A percentile compares a stretch with the other conserved stretches of the same genome.
phyloP scores from a whole-genome alignment of 805 yeast species.

The Monosporozyma aerobia region DNA sequence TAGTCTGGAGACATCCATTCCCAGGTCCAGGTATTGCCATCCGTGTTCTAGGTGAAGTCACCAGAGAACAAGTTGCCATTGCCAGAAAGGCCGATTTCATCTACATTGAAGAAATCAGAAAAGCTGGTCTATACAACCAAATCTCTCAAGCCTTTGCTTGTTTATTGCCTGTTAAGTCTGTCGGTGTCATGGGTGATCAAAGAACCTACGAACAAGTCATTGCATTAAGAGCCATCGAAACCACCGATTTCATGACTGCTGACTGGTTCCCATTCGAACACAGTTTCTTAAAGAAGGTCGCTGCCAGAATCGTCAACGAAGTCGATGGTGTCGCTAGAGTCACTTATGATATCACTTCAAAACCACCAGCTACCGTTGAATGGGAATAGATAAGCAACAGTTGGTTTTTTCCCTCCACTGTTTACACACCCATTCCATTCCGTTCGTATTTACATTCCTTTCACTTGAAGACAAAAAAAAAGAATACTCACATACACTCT shows the following conservation, averaged over 20 bases:
- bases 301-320: slow-evolving; percentile 95
- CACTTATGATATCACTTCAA: slow-evolving; percentile 95
- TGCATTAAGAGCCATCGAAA: slow-evolving; percentile 96
- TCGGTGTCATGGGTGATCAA: slow-evolving; percentile 99
- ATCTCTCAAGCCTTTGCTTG: slow-evolving; percentile 98
- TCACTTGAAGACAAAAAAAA: background rate
- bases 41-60: slow-evolving; percentile 95
- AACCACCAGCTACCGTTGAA: slow-evolving; percentile 99
- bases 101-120: slow-evolving; percentile 90
- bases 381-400: slow-evolving; percentile 65
- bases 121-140: slow-evolving; percentile 83
- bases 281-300: slow-evolving; percentile 81
- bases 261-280: slow-evolving; percentile 97
- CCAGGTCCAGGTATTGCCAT: slow-evolving; percentile 99
- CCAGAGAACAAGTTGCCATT: slow-evolving; percentile 84
- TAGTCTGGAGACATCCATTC: slow-evolving; percentile 99
- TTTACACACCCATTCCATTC: background rate
- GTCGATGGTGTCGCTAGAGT: slow-evolving; percentile 99
- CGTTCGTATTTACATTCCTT: background rate
- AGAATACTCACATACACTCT: background rate
- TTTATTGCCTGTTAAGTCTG: slow-evolving; percentile 92
- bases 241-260: slow-evolving; percentile 98
- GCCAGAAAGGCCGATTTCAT: slow-evolving; percentile 96
- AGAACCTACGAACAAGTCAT: slow-evolving; percentile 98
- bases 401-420: background rate